phyloP scores from a whole-genome alignment of 2,329 filamentous ascomycete species.

The Colletotrichum musae region DNA sequence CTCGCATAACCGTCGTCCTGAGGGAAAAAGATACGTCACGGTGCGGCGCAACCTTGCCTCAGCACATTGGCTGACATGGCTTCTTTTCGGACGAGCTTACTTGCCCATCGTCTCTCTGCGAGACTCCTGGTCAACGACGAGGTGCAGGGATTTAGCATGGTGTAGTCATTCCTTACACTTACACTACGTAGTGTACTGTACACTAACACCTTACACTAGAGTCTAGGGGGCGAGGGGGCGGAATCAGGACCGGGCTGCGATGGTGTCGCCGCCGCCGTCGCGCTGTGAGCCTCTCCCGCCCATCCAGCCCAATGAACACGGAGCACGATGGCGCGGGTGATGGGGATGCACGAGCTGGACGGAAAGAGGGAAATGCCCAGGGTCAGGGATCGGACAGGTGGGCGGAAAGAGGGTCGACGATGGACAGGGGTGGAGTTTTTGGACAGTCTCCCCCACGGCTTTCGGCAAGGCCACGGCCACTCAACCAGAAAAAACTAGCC shows the following conservation, averaged over 20 bases:
- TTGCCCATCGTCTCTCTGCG: slow-evolving; percentile 13
- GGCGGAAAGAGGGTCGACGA: slow-evolving; percentile 45
- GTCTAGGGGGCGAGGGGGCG: slow-evolving; percentile 6
- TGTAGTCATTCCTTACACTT: slow-evolving; percentile 13
- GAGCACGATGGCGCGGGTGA: slow-evolving; percentile 5
- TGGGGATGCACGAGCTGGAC: slow-evolving; percentile 2
- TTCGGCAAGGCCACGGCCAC: slow-evolving; percentile 35
- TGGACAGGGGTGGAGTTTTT: slow-evolving; percentile 40
- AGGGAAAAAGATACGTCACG: slow-evolving; percentile 37
- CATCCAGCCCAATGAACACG: slow-evolving; percentile 23
- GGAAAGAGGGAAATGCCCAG: slow-evolving; percentile 27
- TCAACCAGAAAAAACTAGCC: neutral
- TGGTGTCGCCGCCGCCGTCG: slow-evolving; percentile 40
- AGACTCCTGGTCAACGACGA: slow-evolving; percentile 23
- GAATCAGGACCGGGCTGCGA: slow-evolving; percentile 10
- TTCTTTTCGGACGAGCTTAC: slow-evolving; percentile 14
- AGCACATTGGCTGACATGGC: slow-evolving; percentile 30
- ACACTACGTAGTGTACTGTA: neutral
- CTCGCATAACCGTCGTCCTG: slow-evolving; percentile 22
- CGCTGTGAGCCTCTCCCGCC: slow-evolving; percentile 30
- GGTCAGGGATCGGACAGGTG: slow-evolving; percentile 31
- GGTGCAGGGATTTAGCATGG: slow-evolving; percentile 14
- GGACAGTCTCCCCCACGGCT: slow-evolving; percentile 24
- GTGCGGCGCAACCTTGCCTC: slow-evolving; percentile 38
- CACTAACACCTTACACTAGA: slow-evolving; percentile 17